Conservation (phyloP, 2,329 filamentous ascomycete species). For the Dactylellina leptospora region DNA sequence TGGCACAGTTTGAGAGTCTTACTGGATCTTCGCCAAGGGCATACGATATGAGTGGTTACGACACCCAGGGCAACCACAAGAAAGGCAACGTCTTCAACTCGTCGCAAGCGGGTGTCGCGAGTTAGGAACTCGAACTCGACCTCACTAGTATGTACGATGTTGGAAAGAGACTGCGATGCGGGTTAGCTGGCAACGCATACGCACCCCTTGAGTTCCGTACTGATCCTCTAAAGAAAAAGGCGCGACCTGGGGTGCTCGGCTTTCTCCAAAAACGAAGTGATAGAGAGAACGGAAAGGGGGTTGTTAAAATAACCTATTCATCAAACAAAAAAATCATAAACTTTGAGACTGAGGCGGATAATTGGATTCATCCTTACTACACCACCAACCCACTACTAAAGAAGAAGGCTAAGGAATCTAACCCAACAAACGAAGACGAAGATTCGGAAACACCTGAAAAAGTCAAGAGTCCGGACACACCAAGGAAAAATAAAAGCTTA, state of each 20-base stretch:
- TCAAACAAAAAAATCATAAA: no score
- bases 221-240: background rate
- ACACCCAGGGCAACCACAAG: no score
- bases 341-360: no score
- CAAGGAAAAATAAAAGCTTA: no score
- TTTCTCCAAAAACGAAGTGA: background rate
- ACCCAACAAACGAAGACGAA: no score
- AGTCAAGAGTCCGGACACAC: no score
- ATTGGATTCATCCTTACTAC: no score
- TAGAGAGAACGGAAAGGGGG: background rate
- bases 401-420: no score
- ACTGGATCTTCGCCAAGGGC: background rate
- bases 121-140: background rate
- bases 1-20: conserved; percentile 51
- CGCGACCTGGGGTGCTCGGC: background rate
- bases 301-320: background rate
- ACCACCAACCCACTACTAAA: no score
- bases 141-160: background rate
- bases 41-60: no score
- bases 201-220: background rate
- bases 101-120: background rate
- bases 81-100: no score
- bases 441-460: no score
- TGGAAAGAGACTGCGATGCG: background rate
- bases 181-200: background rate